phyloP scores from a whole-genome alignment of 768 basidiomycete genomes.

The Lyophyllum shimeji region DNA sequence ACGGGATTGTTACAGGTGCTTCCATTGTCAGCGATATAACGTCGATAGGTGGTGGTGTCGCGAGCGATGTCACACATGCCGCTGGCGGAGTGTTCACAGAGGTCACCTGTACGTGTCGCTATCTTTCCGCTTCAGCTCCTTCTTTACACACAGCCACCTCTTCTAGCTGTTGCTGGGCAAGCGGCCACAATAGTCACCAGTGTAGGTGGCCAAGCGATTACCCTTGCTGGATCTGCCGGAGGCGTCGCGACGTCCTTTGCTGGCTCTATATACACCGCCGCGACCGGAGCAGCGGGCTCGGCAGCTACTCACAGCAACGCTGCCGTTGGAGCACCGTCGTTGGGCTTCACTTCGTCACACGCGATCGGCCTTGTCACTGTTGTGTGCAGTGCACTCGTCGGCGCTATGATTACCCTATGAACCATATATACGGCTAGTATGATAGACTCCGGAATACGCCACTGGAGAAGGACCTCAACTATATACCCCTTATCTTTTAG shows the following conservation, averaged over 20 bases:
- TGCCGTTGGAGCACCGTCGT: conserved; percentile 21
- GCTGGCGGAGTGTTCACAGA: conserved; percentile 33
- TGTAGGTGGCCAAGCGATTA: conserved; percentile 57
- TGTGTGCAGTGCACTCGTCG: conserved; percentile 37
- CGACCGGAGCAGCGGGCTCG: conserved; percentile 37
- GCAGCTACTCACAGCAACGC: conserved; percentile 21
- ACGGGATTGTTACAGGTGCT: conserved; percentile 22
- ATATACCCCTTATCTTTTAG: not conserved
- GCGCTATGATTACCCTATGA: conserved; percentile 39
- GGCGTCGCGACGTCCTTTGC: conserved; percentile 48
- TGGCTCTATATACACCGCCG: conserved; percentile 53
- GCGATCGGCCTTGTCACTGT: conserved; percentile 35
- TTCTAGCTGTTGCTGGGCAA: conserved; percentile 51
- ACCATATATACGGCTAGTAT: not conserved
- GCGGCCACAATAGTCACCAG: conserved; percentile 57
- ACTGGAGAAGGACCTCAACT: not conserved
- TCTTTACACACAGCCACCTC: conserved; percentile 19
- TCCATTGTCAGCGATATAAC: conserved; percentile 37
- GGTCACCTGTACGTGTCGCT: conserved; percentile 39
- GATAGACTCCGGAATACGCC: not conserved
- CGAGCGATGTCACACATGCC: conserved; percentile 27
- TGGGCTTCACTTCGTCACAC: conserved; percentile 28
- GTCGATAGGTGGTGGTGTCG: conserved; percentile 24
- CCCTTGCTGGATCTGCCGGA: conserved; percentile 47
- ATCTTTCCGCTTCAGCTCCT: not conserved